A percentile compares a stretch with the other conserved stretches of the same genome.
phyloP scores from a whole-genome alignment of 768 basidiomycete species.

The Naematelia aurantialba region DNA sequence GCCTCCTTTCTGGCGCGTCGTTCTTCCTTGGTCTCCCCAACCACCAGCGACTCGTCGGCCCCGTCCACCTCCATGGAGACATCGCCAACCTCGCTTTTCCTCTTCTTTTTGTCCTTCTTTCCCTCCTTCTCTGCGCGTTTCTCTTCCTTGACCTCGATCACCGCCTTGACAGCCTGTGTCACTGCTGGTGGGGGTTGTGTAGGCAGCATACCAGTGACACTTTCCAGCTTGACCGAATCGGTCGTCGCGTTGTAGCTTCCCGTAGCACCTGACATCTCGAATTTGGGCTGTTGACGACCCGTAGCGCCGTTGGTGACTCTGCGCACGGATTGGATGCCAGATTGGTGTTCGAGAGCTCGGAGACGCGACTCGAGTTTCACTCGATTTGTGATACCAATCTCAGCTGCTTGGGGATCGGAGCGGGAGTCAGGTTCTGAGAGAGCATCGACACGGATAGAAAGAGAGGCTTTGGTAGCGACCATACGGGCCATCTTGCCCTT shows the following conservation, averaged over 20 bases:
- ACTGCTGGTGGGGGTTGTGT: constrained; percentile 75
- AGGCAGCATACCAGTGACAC: constrained; percentile 59
- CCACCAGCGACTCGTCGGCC: constrained; percentile 50
- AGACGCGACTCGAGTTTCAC: constrained; percentile 92
- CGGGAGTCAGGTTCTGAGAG: constrained; percentile 89
- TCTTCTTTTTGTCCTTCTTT: constrained; percentile 55
- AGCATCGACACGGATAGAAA: constrained; percentile 96
- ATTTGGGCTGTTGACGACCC: constrained; percentile 64
- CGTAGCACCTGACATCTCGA: constrained; percentile 71
- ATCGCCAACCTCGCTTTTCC: constrained; percentile 55
- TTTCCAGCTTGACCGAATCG: constrained; percentile 62
- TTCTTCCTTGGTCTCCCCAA: constrained; percentile 69
- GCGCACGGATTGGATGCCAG: constrained; percentile 68
- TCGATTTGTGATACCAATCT: constrained; percentile 88
- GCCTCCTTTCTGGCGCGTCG: constrained; percentile 67
- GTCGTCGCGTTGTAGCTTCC: constrained; percentile 81
- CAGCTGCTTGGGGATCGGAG: constrained; percentile 66
- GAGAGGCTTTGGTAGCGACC: constrained; percentile 96
- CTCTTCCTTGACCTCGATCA: constrained; percentile 79
- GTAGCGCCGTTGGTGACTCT: constrained; percentile 57
- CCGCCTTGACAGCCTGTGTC: constrained; percentile 62
- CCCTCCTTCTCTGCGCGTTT: constrained; percentile 78
- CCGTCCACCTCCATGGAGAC: constrained; percentile 51
- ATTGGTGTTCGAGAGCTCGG: constrained; percentile 78
- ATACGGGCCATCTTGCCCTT: constrained; percentile 99